Conservation (phyloP, 257 asterid species). For the Solanum pinnatisectum region DNA sequence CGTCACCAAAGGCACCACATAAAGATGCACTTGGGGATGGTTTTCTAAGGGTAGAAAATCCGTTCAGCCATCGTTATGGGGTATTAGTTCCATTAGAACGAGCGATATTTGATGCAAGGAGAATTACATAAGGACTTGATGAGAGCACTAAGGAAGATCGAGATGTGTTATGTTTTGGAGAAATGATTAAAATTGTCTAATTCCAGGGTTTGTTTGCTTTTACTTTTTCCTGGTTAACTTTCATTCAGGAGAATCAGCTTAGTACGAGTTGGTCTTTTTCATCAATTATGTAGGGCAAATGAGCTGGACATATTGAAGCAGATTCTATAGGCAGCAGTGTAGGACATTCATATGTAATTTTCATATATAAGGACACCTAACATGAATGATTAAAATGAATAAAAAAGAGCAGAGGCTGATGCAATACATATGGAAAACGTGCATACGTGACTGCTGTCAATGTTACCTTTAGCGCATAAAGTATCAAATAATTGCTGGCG, state of each 20-base stretch:
- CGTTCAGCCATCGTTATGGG: background rate
- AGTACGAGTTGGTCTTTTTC: background rate
- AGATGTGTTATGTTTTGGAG: background rate
- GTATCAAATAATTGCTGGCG: constrained; percentile 85
- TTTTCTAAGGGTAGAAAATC: background rate
- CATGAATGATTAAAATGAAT: background rate
- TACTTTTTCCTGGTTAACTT: background rate
- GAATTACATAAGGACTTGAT: background rate
- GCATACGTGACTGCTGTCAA: background rate
- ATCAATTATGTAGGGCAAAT: background rate
- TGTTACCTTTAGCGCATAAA: constrained; percentile 57
- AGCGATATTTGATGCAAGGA: background rate
- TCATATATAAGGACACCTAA: background rate
- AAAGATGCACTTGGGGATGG: background rate
- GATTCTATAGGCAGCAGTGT: background rate
- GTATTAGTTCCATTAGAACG: background rate
- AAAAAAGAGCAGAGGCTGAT: background rate
- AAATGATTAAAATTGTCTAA: background rate
- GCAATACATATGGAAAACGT: background rate
- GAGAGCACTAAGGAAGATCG: background rate
- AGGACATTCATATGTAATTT: background rate
- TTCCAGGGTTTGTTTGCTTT: background rate
- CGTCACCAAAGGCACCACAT: background rate
- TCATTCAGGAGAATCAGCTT: background rate
- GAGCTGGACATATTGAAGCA: background rate